Evolutionary conservation across 1,284 basidiomycete species (phyloP).

Genomic region (Melanopsichium pennsylvanicum): DNA sequence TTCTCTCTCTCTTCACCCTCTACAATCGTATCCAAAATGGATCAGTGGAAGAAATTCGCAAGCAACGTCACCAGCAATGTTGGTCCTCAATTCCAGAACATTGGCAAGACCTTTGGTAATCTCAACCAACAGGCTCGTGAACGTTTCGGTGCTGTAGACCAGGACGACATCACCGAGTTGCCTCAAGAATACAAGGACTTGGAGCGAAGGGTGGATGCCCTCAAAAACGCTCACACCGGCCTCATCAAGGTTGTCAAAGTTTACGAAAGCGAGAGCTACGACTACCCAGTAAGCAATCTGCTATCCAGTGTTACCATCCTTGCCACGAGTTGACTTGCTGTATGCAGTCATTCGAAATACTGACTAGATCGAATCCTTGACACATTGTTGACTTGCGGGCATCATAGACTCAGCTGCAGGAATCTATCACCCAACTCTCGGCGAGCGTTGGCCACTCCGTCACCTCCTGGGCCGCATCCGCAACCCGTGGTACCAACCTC

Average conservation of each 20-base stretch:
- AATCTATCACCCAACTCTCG: slow-evolving; percentile 69
- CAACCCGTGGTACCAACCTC: slow-evolving; percentile 74
- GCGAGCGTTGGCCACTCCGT: slow-evolving; percentile 75
- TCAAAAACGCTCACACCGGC: slow-evolving; percentile 76
- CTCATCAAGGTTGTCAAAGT: slow-evolving; percentile 74
- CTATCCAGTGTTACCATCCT: too few relatives aligned
- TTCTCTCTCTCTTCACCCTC: too few relatives aligned
- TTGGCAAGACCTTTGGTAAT: slow-evolving; percentile 83
- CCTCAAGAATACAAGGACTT: slow-evolving; percentile 89
- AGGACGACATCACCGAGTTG: slow-evolving; percentile 89
- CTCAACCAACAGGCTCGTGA: slow-evolving; percentile 74
- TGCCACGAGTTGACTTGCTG: too few relatives aligned
- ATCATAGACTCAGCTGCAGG: slow-evolving; percentile 68
- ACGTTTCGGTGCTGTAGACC: slow-evolving; percentile 83
- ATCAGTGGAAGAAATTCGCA: slow-evolving; percentile 72
- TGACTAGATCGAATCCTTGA: background rate
- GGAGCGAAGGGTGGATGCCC: slow-evolving; percentile 90
- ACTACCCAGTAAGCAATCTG: slow-evolving; percentile 70
- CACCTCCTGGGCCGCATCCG: slow-evolving; percentile 87
- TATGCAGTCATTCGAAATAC: too few relatives aligned
- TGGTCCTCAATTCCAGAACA: slow-evolving; percentile 68
- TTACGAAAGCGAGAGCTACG: slow-evolving; percentile 63
- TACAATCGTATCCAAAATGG: slow-evolving; percentile 70
- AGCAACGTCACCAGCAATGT: slow-evolving; percentile 57
- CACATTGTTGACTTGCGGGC: too few relatives aligned